These are phyloP conservation scores for Didymella lethalis DNA, from an alignment of 2,329 filamentous ascomycete species.

Conservation along the genomic window DNA sequence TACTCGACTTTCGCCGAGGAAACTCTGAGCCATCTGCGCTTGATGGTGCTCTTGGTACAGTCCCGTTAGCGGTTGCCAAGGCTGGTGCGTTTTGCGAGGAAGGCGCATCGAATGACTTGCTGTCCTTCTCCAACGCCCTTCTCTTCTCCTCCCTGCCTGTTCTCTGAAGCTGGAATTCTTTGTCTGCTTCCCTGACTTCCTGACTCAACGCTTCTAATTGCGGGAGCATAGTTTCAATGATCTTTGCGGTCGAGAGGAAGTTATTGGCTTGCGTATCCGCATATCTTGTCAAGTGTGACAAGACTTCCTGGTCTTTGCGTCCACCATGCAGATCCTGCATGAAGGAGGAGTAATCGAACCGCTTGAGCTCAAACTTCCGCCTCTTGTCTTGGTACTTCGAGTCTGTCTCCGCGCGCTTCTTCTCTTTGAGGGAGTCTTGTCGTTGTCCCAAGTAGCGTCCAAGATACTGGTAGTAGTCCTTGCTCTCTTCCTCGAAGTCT, in stretches of 20 bases:
- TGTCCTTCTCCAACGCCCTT: constrained; percentile 86
- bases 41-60: constrained; percentile 29
- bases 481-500: constrained; percentile 98
- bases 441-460: constrained; percentile 95
- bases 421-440: constrained; percentile 94
- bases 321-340: constrained; percentile 99
- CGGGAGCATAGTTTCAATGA: constrained; percentile 84
- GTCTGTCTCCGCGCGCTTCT: constrained; percentile 94
- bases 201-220: constrained; percentile 86
- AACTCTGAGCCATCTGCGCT: constrained; percentile 36
- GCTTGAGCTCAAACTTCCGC: constrained; percentile 93
- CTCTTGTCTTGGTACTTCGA: constrained; percentile 95
- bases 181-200: constrained; percentile 92
- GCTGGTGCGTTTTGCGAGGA: constrained; percentile 33
- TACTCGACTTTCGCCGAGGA: constrained; percentile 43
- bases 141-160: constrained; percentile 97
- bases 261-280: constrained; percentile 87
- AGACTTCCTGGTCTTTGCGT: constrained; percentile 95
- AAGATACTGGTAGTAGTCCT: constrained; percentile 97
- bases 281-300: constrained; percentile 93
- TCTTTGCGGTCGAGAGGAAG: constrained; percentile 84
- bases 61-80: constrained; percentile 36
- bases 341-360: constrained; percentile 98
- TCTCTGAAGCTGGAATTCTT: constrained; percentile 93
- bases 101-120: constrained; percentile 55